Evolutionary conservation across 257 asterid species (phyloP), one percentile per base, ranked within the genome.

Genomic region (Fraxinus excelsior): DNA sequence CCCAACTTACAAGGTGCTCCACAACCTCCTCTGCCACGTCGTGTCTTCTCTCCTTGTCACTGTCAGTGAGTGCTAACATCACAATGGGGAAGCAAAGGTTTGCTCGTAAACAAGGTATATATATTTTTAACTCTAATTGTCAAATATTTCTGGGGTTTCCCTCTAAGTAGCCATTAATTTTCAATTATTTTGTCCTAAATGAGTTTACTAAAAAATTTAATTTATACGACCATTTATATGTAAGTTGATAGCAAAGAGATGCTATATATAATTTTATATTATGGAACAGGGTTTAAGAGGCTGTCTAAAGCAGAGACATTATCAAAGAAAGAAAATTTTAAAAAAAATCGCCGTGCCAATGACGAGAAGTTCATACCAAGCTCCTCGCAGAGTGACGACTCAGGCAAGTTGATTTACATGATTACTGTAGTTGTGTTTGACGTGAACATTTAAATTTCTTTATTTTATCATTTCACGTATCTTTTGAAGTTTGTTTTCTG

Each of bases 231-330:
- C 23, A 51, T 51, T 16, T 4, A 51, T 51, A 51, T 14, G 60
- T 49, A 49, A 49, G 60, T 49, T 49, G 21, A 18, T 49, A 13
- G 60, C 21, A 49, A 49, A 49, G 60, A 49, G 23, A 49, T 49
- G n/a, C n/a, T 49, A 14, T 28, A 2, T 69, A 2, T 46, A 13
- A 13, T 16, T 46, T 6, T 32, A 40, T 42, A 42, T 38, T 31
- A 21, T 49, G 32, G 56, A 25, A 32, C 70, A 82, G 86, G 85
- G 76, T 25, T 62, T 71, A 81, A 81, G 82, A 81, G 75, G 9
- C 67, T 60, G 7, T 79, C 65, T 42, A 68, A 28, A 31, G 73
- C 74, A 9, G 75, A 67, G 23, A 28, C 1, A 37, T 13, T 71
- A 71, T 62, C 67, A 23, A 31, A 62, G 72, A 58, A 58, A n/a